Conservation (phyloP, 257 asterid genomes). For the Solanum stenotomum region DNA sequence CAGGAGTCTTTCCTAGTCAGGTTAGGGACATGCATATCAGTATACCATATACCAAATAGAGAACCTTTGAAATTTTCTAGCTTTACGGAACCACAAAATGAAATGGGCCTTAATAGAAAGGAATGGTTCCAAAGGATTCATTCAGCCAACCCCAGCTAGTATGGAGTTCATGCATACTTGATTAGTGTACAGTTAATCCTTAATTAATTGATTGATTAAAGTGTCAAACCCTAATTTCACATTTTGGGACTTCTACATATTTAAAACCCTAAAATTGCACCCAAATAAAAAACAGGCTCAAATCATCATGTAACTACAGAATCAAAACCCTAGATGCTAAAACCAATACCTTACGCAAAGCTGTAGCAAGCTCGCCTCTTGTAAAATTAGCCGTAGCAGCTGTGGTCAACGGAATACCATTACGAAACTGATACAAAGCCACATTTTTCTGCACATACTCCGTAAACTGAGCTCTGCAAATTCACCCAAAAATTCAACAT, state of each 20-base stretch:
- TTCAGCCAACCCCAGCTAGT: not conserved
- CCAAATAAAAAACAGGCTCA: not conserved
- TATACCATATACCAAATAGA: no score
- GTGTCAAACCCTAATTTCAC: not conserved
- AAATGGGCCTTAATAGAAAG: not conserved
- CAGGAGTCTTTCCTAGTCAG: not conserved
- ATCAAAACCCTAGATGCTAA: not conserved
- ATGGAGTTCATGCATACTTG: not conserved
- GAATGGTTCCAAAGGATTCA: not conserved
- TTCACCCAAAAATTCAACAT: not conserved
- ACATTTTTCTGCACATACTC: slow-evolving; percentile 96
- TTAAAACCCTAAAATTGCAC: not conserved
- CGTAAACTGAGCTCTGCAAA: slow-evolving; percentile 78
- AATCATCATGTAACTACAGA: not conserved
- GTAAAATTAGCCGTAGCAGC: slow-evolving; percentile 92
- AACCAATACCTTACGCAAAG: slow-evolving; percentile 70
- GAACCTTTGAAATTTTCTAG: not conserved
- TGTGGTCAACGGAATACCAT: slow-evolving; percentile 94
- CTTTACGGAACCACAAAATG: not conserved
- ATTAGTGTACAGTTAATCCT: not conserved
- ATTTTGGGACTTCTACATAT: not conserved
- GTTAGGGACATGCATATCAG: not conserved
- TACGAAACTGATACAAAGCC: slow-evolving; percentile 83
- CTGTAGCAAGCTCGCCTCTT: slow-evolving; percentile 98
- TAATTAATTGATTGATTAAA: not conserved